phyloP scores from a whole-genome alignment of 2,329 filamentous ascomycete genomes.

The Arthrinium puccinioides region DNA sequence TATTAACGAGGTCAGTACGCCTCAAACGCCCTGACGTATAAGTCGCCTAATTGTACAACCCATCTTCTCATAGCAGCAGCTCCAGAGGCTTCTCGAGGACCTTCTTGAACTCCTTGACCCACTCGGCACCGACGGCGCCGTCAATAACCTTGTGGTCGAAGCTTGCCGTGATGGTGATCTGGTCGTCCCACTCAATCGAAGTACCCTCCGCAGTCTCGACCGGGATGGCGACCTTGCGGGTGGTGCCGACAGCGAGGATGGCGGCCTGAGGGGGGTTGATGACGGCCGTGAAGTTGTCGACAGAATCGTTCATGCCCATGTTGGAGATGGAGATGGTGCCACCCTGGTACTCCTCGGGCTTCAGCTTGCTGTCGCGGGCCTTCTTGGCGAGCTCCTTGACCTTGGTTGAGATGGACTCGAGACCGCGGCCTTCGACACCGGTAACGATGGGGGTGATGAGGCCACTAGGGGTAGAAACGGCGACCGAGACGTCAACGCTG shows the following conservation, averaged over 20 bases:
- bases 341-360: constrained; percentile 98
- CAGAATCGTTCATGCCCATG: constrained; percentile 98
- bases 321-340: constrained; percentile 99
- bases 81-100: constrained; percentile 95
- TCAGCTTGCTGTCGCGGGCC: constrained; percentile 93
- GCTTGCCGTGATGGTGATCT: constrained; percentile 89
- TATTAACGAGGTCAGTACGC: constrained; percentile 1
- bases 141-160: constrained; percentile 99
- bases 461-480: constrained; percentile 84
- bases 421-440: constrained; percentile 77
- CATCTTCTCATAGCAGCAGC: constrained; percentile 70
- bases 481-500: constrained; percentile 89
- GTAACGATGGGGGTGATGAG: constrained; percentile 98
- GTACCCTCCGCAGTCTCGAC: constrained; percentile 78
- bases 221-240: constrained; percentile 89
- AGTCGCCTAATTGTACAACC: not conserved
- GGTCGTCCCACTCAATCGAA: constrained; percentile 86
- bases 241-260: constrained; percentile 91
- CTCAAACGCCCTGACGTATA: constrained; percentile 1
- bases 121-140: constrained; percentile 91
- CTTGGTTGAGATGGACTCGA: constrained; percentile 77
- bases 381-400: constrained; percentile 97
- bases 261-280: constrained; percentile 98
- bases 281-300: constrained; percentile 95
- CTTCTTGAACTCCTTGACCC: constrained; percentile 96